Base-by-base conservation (phyloP, 2,329 filamentous ascomycete genomes). In the Myriosclerotinia duriaeana region DNA sequence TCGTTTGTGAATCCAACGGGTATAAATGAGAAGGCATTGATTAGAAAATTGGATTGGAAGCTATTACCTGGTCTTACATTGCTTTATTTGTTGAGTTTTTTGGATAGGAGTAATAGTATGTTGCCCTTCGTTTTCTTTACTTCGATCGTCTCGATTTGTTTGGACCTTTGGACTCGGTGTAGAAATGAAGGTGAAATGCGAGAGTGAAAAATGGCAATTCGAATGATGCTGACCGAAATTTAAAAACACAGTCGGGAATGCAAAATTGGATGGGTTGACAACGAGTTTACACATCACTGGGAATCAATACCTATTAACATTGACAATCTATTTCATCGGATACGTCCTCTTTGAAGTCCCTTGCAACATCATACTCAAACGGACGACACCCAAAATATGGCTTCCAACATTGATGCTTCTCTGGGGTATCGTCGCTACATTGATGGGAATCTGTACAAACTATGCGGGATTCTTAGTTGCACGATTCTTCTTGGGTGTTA, bases 281-380 rank as follows among this genome's bases (percentile, higher is more conserved):
- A 76, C 73, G 5, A 84, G 86, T 70, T 69, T 86, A 4, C 64
- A 81, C 55, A 86, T 86, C 78, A 82, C 82, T 36, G 85, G 84
- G 0, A 84, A 88, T 55, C 81, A 89, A 70, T 90, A 91, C 66
- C 79, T 90, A 0, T 87, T 84, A 0, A 86, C 86, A 1, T 73
- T 90, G 52, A 90, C 87, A 0, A 75, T 90, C 0, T 91, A 89
- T 75, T 91, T 91, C 72, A 78, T 86, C 52, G 83, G 83, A 53
- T 87, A 74, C 70, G 73, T 85, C 1, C 71, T 85, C 14, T 86
- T 86, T 53, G 84, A 87, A 82, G 80, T 88, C 7, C 86, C 85
- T 0, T 87, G 85, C 72, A 88, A 88, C 70, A 84, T 88, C 69
- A 77, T 87, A 12, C 80, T 88, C 22, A 89, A 88, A 71, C 78